Conservation (phyloP, 352 stramenopile species). For the Thraustochytrium sp. region DNA sequence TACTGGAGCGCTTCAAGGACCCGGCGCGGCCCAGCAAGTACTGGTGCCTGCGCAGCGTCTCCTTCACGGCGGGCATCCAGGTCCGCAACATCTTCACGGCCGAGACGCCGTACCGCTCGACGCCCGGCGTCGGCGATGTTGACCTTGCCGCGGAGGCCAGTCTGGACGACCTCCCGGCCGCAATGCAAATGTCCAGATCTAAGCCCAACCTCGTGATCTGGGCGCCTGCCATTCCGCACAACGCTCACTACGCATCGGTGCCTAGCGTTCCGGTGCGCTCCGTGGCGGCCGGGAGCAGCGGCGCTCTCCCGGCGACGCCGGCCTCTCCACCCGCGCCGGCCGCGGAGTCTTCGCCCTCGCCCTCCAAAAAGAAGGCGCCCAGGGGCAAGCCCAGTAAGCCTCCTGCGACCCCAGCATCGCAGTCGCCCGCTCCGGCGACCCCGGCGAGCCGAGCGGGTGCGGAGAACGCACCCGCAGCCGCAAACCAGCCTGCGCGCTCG, state of each 20-base stretch:
- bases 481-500: no score
- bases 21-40: not conserved
- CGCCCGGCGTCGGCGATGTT: not conserved
- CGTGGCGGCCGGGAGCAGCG: not conserved
- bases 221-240: not conserved
- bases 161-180: not conserved
- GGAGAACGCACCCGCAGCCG: no score
- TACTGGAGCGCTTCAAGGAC: conserved; percentile 19
- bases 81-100: conserved; percentile 26
- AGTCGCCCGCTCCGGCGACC: no score
- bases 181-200: conserved; percentile 6
- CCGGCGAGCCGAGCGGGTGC: no score
- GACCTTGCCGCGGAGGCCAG: not conserved
- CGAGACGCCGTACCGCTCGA: conserved; percentile 5
- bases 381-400: no score
- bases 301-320: not conserved
- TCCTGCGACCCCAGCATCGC: no score
- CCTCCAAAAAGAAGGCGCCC: no score
- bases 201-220: not conserved
- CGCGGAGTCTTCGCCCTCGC: not conserved
- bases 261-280: not conserved
- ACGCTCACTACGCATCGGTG: not conserved
- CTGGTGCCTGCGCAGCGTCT: not conserved
- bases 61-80: not conserved
- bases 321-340: not conserved